A percentile compares a stretch with the other conserved stretches of the same genome.
Conservation (phyloP, 2,329 filamentous ascomycete genomes). For the Alternaria incomplexa region DNA sequence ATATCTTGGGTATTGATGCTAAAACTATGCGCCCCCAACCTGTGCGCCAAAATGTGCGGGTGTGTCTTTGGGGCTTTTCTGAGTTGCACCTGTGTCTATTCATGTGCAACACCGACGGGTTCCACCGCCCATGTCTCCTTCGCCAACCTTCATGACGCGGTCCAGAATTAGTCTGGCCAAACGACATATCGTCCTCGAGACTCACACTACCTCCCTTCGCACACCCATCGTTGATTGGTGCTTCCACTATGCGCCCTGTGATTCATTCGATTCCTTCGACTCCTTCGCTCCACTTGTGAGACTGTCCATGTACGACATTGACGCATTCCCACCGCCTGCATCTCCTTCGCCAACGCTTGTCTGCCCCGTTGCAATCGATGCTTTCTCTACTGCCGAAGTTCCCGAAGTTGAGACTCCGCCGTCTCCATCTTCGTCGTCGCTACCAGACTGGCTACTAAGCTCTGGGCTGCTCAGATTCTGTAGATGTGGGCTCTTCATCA, state of each 20-base stretch:
- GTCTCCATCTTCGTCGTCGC: conserved; percentile 38
- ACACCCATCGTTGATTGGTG: background rate
- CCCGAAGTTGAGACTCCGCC: conserved; percentile 28
- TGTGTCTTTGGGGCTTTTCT: background rate
- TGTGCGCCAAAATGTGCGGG: background rate
- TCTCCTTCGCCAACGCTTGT: background rate
- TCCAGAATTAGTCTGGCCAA: background rate
- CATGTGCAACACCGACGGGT: conserved; percentile 4
- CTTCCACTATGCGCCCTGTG: background rate
- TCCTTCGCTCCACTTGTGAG: background rate
- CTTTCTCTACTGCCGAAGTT: conserved; percentile 5
- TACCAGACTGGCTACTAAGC: conserved; percentile 44
- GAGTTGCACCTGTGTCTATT: conserved; percentile 1
- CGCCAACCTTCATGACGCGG: background rate
- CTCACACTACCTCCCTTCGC: background rate
- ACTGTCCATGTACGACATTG: conserved; percentile 12
- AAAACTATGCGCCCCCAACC: conserved; percentile 5
- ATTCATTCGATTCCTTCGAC: background rate
- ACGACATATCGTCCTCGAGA: background rate
- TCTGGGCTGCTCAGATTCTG: conserved; percentile 50
- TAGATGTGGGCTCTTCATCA: conserved; percentile 51
- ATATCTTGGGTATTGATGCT: conserved; percentile 7
- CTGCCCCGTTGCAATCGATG: conserved; percentile 1
- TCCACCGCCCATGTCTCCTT: background rate
- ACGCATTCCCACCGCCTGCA: conserved; percentile 1